Conservation (phyloP, 805 yeast genomes). For the Barnettozyma populi region DNA sequence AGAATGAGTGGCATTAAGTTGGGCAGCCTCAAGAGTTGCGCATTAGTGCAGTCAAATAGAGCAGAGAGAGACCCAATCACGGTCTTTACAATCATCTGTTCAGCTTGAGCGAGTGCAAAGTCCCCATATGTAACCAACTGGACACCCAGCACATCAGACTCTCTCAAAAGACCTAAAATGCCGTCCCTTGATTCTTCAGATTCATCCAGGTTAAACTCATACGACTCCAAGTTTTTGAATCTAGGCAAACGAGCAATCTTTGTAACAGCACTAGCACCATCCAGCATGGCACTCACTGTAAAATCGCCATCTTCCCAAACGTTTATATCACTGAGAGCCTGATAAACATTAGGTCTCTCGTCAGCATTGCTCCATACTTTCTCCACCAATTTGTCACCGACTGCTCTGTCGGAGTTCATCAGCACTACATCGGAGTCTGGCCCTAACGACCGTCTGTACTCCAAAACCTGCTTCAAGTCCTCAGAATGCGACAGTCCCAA, state of each 20-base stretch:
- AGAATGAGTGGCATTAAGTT: conserved; percentile 31
- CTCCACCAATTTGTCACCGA: conserved; percentile 35
- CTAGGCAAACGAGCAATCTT: conserved; percentile 45
- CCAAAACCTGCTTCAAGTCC: conserved; percentile 14
- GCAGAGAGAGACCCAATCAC: conserved; percentile 70
- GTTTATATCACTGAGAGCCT: conserved; percentile 56
- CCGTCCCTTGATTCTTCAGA: conserved; percentile 18
- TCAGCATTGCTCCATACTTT: conserved; percentile 46
- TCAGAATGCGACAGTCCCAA: conserved; percentile 13
- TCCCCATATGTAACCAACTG: conserved; percentile 29
- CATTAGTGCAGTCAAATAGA: conserved; percentile 57
- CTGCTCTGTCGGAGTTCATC: conserved; percentile 67
- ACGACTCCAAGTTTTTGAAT: conserved; percentile 9
- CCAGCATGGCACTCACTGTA: conserved; percentile 45
- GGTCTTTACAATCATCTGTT: conserved; percentile 60
- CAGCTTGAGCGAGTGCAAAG: conserved; percentile 49
- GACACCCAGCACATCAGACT: conserved; percentile 26
- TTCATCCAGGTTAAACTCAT: conserved; percentile 23
- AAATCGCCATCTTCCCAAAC: conserved; percentile 39
- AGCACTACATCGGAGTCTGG: conserved; percentile 53
- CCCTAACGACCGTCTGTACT: conserved; percentile 21
- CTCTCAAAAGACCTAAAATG: conserved; percentile 21
- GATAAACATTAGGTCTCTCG: conserved; percentile 47
- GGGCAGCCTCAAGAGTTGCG: conserved; percentile 45
- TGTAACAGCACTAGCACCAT: conserved; percentile 45